phyloP scores from a whole-genome alignment of 148 eudicot genomes.

The Agrostemma githago region DNA sequence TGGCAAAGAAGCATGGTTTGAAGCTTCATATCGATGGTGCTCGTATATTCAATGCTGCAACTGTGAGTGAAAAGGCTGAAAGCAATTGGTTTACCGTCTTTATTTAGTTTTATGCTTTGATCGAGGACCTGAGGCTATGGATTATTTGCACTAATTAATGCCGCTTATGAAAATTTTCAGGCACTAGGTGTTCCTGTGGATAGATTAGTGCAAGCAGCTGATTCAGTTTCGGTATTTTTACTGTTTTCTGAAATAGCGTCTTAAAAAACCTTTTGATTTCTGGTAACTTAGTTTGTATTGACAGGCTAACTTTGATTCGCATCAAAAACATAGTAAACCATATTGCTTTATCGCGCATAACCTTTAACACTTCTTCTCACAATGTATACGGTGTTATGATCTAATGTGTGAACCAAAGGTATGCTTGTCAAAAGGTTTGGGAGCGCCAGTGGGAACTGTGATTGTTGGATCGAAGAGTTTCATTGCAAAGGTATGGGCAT shows the following conservation, averaged over 20 bases:
- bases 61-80: constrained; percentile 39
- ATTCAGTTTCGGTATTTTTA: constrained; percentile 76
- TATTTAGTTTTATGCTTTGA: not conserved
- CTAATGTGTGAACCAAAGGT: constrained; percentile 37
- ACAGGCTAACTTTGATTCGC: not conserved
- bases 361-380: not conserved
- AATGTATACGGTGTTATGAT: not conserved
- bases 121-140: not conserved
- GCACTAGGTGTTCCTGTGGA: constrained; percentile 83
- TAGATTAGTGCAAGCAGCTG: constrained; percentile 91
- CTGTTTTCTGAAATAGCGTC: not conserved
- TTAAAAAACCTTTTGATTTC: not conserved
- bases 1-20: constrained; percentile 75
- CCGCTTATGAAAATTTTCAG: constrained; percentile 34
- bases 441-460: constrained; percentile 90
- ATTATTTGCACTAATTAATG: not conserved
- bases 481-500: constrained; percentile 51
- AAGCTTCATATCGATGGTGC: constrained; percentile 98
- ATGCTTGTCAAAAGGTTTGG: constrained; percentile 92
- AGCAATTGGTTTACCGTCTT: not conserved
- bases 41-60: constrained; percentile 86
- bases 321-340: not conserved
- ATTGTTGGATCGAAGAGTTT: constrained; percentile 84
- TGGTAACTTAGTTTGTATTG: not conserved
- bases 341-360: too few species aligned